phyloP scores from a whole-genome alignment of 192 early-diverging fungal species.

The Coemansia javaensis region DNA sequence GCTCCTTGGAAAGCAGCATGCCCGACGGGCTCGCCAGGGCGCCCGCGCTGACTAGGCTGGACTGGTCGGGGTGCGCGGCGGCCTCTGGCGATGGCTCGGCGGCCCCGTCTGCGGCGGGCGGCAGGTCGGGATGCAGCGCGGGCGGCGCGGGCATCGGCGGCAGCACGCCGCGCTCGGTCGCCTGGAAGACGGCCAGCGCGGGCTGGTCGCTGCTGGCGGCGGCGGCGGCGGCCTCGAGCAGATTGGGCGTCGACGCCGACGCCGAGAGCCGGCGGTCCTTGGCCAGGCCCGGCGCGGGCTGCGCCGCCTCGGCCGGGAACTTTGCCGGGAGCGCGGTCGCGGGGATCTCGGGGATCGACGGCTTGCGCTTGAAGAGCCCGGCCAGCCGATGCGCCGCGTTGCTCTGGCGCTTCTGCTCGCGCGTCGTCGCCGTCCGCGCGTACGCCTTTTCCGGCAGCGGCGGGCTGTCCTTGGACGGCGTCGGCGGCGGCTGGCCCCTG shows the following conservation, averaged over 20 bases:
- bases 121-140: conserved; percentile 30
- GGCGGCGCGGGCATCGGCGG: conserved; percentile 49
- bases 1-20: no score
- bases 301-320: conserved; percentile 11
- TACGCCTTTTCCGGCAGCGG: conserved; percentile 9
- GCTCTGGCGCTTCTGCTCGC: conserved; percentile 46
- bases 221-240: conserved; percentile 38
- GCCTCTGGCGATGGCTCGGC: no score
- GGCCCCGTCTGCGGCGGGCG: no score
- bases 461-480: conserved; percentile 31
- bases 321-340: conserved; percentile 19
- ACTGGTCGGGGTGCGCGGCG: no score
- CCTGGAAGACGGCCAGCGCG: conserved; percentile 35
- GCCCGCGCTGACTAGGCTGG: no score
- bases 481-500: conserved; percentile 18
- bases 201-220: conserved; percentile 43
- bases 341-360: conserved; percentile 43
- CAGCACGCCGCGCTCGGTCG: conserved; percentile 42
- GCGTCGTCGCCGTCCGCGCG: conserved; percentile 21
- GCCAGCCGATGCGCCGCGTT: conserved; percentile 40
- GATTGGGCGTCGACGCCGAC: conserved; percentile 45
- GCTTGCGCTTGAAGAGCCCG: conserved; percentile 45
- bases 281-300: not conserved
- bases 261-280: conserved; percentile 44
- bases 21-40: conserved; percentile 18